Percentiles rank a stretch among this genome's conserved stretches.
These are phyloP conservation scores for Trichoderma orchidacearum DNA, from an alignment of 495 filamentous ascomycete species.

Conservation along the genomic window DNA sequence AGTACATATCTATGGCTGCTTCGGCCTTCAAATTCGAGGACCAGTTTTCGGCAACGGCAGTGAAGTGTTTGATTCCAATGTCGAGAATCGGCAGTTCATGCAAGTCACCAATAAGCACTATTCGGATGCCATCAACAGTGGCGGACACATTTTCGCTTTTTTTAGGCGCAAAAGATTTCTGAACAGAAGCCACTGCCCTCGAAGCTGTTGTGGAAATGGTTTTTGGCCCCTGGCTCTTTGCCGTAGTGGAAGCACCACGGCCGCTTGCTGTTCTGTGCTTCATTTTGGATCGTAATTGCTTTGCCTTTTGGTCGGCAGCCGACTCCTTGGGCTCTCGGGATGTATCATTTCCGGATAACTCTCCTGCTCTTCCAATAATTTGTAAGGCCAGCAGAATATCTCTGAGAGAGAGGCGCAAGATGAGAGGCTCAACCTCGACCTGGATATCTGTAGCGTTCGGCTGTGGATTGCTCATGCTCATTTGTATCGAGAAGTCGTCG, in stretches of 20 bases:
- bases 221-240: constrained; percentile 15
- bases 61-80: constrained; percentile 85
- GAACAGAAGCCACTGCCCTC: constrained; percentile 7
- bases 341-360: constrained; percentile 50
- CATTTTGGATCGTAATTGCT: constrained; percentile 45
- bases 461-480: constrained; percentile 74
- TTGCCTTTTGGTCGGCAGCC: constrained; percentile 42
- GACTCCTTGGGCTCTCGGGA: constrained; percentile 18
- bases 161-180: constrained; percentile 2
- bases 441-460: constrained; percentile 63
- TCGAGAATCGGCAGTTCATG: constrained; percentile 92
- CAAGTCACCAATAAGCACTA: constrained; percentile 88
- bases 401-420: constrained; percentile 82
- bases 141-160: constrained; percentile 71
- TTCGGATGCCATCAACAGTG: constrained; percentile 72
- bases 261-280: constrained; percentile 54
- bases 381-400: constrained; percentile 91
- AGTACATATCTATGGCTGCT: constrained; percentile 77
- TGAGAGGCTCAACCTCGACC: constrained; percentile 78
- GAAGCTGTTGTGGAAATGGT: constrained; percentile 38
- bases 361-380: constrained; percentile 84
- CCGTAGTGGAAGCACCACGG: not conserved
- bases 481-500: constrained; percentile 84
- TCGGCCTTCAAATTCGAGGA: constrained; percentile 76
- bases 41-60: constrained; percentile 76